Conservation (phyloP, 495 filamentous ascomycete species). For the Xanthoparmelia taractica region DNA sequence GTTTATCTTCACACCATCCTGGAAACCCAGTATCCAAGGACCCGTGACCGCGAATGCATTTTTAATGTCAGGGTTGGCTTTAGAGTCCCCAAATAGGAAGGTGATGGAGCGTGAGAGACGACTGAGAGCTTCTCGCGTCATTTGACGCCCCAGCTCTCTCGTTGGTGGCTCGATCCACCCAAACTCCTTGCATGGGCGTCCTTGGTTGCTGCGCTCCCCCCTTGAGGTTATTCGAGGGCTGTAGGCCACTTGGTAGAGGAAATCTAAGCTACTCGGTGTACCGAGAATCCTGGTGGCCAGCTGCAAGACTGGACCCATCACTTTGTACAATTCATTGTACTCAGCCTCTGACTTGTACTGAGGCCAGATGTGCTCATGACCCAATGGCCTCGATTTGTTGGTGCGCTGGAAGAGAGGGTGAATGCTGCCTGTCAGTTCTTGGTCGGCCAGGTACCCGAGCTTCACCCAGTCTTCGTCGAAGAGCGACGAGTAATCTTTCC, state of each 20-base stretch:
- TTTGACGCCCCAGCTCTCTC: neutral
- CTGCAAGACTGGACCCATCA: neutral
- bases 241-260: constrained; percentile 4
- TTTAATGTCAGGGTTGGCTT: neutral
- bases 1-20: neutral
- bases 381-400: neutral
- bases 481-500: neutral
- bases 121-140: neutral
- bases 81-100: neutral
- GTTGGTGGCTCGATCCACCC: neutral
- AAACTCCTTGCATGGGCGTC: neutral
- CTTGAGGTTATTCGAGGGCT: neutral
- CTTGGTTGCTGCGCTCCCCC: neutral
- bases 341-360: neutral
- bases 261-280: constrained; percentile 5
- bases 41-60: neutral
- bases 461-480: neutral
- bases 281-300: constrained; percentile 8
- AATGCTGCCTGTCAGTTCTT: neutral
- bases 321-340: neutral
- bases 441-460: neutral
- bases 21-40: neutral
- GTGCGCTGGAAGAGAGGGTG: constrained; percentile 5
- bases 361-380: constrained; percentile 5
- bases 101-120: constrained; percentile 5